Conservation (phyloP, 163 green algal genomes). For the Prototheca wickerhamii region DNA sequence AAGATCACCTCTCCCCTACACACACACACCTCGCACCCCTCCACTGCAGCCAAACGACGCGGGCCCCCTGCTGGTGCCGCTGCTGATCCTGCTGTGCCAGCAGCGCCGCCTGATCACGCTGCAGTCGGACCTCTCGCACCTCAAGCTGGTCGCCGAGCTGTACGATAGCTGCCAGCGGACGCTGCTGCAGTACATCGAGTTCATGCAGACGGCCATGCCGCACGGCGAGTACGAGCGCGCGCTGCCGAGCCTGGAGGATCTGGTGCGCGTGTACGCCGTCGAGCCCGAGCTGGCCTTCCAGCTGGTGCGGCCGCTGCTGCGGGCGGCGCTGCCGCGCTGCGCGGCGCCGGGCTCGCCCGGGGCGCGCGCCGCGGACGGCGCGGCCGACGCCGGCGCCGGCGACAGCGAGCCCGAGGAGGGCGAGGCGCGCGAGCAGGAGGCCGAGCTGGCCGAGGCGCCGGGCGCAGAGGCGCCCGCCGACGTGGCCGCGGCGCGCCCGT, state of each 20-base stretch:
- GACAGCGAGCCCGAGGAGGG: too few species aligned
- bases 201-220: conserved; percentile 45
- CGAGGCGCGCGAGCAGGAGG: conserved; percentile 43
- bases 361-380: neutral
- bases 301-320: conserved; percentile 25
- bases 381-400: conserved; percentile 6
- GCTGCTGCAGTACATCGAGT: conserved; percentile 42
- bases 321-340: conserved; percentile 4
- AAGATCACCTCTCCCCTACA: too few species aligned
- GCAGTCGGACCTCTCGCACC: conserved; percentile 34
- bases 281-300: conserved; percentile 30
- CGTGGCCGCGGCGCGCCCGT: neutral
- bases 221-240: conserved; percentile 45
- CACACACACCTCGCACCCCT: too few species aligned
- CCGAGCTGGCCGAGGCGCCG: conserved; percentile 1
- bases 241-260: conserved; percentile 44
- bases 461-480: neutral
- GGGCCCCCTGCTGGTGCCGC: conserved; percentile 45
- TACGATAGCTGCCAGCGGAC: conserved; percentile 63
- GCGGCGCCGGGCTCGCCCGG: neutral
- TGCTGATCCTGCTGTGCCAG: conserved; percentile 70
- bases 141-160: conserved; percentile 75
- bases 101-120: conserved; percentile 60
- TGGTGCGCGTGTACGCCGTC: conserved; percentile 28
- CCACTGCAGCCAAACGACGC: too few species aligned